Conservation (phyloP, 805 yeast genomes). For the Nakazawaea ishiwadae region DNA sequence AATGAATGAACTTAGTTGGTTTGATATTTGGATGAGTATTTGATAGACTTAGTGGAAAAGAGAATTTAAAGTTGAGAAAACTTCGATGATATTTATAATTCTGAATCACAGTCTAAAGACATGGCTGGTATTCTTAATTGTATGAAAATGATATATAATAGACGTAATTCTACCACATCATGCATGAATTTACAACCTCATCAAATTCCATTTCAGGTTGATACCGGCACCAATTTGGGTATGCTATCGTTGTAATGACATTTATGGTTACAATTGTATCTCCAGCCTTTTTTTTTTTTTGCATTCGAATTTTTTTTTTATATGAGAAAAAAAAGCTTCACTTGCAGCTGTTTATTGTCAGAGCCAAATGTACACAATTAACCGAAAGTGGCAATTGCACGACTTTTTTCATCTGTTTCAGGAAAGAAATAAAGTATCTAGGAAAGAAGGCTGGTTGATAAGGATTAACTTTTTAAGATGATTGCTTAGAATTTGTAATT, state of each 20-base stretch:
- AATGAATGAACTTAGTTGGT: not conserved
- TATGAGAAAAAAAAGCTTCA: not conserved
- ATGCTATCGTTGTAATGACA: too few species aligned
- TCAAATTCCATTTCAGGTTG: too few species aligned
- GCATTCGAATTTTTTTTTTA: not conserved
- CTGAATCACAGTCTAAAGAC: not conserved
- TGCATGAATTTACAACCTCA: not conserved
- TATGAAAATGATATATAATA: too few species aligned
- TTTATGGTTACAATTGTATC: too few species aligned
- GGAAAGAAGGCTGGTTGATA: not conserved
- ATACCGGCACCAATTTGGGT: too few species aligned
- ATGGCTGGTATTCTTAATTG: not conserved
- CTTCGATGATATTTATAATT: too few species aligned
- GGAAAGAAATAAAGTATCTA: not conserved
- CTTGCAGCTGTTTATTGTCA: too few species aligned
- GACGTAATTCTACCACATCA: not conserved
- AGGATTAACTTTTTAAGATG: too few species aligned
- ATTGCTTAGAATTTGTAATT: too few species aligned
- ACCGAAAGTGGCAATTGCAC: not conserved
- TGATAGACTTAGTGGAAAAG: not conserved
- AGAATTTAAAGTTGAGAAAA: not conserved
- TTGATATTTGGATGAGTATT: not conserved
- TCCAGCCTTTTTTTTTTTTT: slow-evolving; percentile 1
- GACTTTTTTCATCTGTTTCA: not conserved
- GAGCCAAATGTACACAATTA: not conserved